phyloP scores from a whole-genome alignment of 805 yeast genomes.

The Candida koratica region DNA sequence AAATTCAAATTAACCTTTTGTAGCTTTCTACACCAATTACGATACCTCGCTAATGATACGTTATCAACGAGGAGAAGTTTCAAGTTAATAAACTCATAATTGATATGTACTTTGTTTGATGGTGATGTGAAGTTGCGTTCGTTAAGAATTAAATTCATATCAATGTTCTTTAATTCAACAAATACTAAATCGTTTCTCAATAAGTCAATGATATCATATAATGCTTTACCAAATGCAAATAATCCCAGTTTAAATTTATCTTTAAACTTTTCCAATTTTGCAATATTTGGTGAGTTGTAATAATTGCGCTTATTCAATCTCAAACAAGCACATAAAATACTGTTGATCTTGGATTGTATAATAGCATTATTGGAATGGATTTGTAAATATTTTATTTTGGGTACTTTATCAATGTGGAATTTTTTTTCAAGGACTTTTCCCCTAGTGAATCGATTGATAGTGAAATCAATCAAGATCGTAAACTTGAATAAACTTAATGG shows the following conservation, averaged over 20 bases:
- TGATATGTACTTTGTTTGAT: background rate
- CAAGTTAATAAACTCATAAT: conserved; percentile 15
- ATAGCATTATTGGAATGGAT: background rate
- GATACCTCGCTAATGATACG: conserved; percentile 14
- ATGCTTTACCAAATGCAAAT: conserved; percentile 7
- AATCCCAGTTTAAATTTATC: background rate
- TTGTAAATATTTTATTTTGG: conserved; percentile 3
- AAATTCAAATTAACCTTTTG: conserved; percentile 11
- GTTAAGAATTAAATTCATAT: conserved; percentile 2
- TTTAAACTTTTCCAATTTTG: conserved; percentile 3
- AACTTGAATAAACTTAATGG: conserved; percentile 1
- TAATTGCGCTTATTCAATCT: background rate
- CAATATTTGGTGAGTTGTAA: background rate
- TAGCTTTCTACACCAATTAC: conserved; percentile 17
- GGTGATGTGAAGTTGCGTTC: background rate
- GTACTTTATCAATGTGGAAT: background rate
- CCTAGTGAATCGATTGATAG: background rate
- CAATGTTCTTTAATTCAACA: conserved; percentile 16
- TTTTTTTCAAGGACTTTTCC: background rate
- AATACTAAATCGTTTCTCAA: conserved; percentile 10
- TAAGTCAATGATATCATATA: conserved; percentile 8
- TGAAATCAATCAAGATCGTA: conserved; percentile 1
- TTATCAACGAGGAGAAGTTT: conserved; percentile 23
- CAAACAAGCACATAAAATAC: background rate
- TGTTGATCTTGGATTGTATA: background rate